Conservation (phyloP, 495 filamentous ascomycete genomes). For the Monascus purpureus region DNA sequence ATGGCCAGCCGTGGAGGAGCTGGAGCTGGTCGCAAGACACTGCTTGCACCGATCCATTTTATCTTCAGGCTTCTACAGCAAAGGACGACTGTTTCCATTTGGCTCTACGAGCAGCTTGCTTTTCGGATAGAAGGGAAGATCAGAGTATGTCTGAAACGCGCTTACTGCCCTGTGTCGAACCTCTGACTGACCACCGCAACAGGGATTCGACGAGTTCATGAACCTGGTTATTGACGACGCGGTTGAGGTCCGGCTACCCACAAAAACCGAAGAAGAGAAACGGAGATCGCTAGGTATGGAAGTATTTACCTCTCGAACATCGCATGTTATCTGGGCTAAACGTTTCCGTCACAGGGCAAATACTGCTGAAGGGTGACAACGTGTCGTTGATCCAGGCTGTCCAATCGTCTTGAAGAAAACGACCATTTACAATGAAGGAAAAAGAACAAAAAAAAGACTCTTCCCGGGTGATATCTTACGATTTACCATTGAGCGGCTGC, state of each 20-base stretch:
- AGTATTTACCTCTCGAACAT: too few relatives aligned
- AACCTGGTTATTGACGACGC: constrained; percentile 95
- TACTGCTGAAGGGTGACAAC: constrained; percentile 93
- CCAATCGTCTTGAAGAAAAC: constrained; percentile 16
- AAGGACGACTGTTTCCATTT: constrained; percentile 77
- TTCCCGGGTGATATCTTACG: constrained; percentile 2
- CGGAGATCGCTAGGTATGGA: constrained; percentile 64
- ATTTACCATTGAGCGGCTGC: constrained; percentile 6
- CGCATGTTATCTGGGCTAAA: too few relatives aligned
- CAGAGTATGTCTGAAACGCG: constrained; percentile 45
- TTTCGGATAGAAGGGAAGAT: constrained; percentile 94
- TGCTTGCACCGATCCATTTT: constrained; percentile 95
- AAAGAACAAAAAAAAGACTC: too few relatives aligned
- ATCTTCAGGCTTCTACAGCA: constrained; percentile 94
- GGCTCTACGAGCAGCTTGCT: constrained; percentile 89
- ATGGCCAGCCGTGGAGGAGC: constrained; percentile 71
- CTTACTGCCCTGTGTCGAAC: too few relatives aligned
- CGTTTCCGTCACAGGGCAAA: too few relatives aligned
- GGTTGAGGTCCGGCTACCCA: constrained; percentile 74
- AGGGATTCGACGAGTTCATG: constrained; percentile 99
- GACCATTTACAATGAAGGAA: too few relatives aligned
- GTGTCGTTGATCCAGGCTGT: constrained; percentile 85
- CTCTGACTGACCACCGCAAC: not conserved
- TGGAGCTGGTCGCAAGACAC: constrained; percentile 70
- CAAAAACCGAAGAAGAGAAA: constrained; percentile 68